Base-by-base conservation (phyloP, 1,284 basidiomycete species). In the Phellinidium pouzarii region DNA sequence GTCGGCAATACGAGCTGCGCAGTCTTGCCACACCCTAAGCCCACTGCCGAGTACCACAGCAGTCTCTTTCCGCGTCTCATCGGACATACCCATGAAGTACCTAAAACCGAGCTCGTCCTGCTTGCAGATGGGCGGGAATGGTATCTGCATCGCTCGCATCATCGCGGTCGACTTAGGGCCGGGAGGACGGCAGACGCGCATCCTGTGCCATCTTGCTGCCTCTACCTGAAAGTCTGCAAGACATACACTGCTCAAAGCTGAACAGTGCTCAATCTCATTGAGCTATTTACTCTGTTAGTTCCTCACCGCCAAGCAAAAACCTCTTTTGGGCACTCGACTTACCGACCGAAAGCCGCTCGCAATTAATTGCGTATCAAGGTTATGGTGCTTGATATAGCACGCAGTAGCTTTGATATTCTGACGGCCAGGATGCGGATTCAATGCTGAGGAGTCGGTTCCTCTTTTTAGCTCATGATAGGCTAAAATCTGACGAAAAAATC, bases 341-440 rank as follows among this genome's bases (percentile, higher is more conserved):
- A 65, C 61, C n/a, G 54, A 52, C 20, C 51, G 36, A 25, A 64
- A 44, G 38, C 72, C 67, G 5, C 66, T 65, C 14, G 71, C 72
- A 47, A 79, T 64, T 40, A 79, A 50, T 34, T 68, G 70, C 3
- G 72, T 72, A 54, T 66, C 64, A 58, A 77, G 60, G 3, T 68
- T 58, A 53, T 75, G 68, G 38, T 64, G 62, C 41, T 61, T 68
- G 62, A 80, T 73, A 59, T 75, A 80, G 22, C 67, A 68, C 27
- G 71, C 62, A 34, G 72, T 76, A 1, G 72, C 65, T 54, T 77
- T 76, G 22, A 82, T 74, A n/a, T 68, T 62, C 54, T 75, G 67
- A 26, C 78, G 68, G 26, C 73, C 76, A 2, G 71, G 73, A 57
- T 75, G 72, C 27, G 49, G 53, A 11, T 44, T 59, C 49, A 65